Base-by-base conservation (phyloP, 164 flowering plant species). In the Piper longum region DNA sequence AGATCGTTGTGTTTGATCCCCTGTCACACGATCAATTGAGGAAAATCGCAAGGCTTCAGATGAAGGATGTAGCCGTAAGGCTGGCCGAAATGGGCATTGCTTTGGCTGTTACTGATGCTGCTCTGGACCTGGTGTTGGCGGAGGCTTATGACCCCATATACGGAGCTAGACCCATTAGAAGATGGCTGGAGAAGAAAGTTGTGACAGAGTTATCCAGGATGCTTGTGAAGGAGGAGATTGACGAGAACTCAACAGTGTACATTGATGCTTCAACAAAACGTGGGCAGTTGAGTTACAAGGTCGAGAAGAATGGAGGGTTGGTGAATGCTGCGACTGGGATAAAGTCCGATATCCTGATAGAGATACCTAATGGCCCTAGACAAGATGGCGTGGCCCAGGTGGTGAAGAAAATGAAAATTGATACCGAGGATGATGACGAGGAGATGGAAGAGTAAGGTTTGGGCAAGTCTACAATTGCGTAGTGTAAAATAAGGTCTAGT, bases 231-330 rank as follows among this genome's bases (percentile, higher is more conserved):
- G 92, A 76, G 60, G 96, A 87, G 59, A 89, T 91, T 0, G 98
- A 89, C 65, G 98, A 89, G 78, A 88, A 85, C 81, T 84, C 96
- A 0, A 91, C 96, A 0, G 96, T 91, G 0, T 89, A 78, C 60
- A 84, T 89, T 3, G 95, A 89, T 60, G 88, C 83, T 0, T 79
- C 69, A 0, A 7, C 62, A 68, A n/a, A 26, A 0, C 73, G 68
- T 0, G 80, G 79, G 7, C 51, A 64, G 13, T 65, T 43, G 61
- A 45, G 63, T 11, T 71, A 66, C 19, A 56, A 67, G n/a, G 83
- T 85, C 7, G 88, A 83, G 44, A 81, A 68, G 76, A 82, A 79
- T 66, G 91, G 81, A 5, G 88, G 88, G 2, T 59, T 81, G 5
- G 86, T 81, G 43, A 76, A 82, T 77, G 83, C 85, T 9, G 62